Evolutionary conservation across 768 basidiomycete species (phyloP).

Genomic region (Phanerodontia chrysosporium): DNA sequence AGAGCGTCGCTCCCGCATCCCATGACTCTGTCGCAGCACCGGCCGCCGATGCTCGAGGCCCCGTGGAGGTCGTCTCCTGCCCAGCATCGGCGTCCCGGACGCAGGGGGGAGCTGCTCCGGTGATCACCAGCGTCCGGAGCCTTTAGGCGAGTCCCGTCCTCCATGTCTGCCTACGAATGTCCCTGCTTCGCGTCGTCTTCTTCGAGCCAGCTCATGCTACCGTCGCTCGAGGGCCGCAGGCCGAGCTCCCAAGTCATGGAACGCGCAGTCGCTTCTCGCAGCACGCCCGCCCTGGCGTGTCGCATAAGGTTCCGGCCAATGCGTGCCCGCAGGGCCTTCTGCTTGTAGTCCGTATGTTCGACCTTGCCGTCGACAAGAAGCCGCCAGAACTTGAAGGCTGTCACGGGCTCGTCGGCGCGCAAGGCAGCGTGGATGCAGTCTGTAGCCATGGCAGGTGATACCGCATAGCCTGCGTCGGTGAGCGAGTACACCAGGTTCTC

Average conservation of each 20-base stretch:
- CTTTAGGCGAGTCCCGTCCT: not conserved
- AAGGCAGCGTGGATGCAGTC: constrained; percentile 50
- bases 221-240: constrained; percentile 7
- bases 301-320: constrained; percentile 35
- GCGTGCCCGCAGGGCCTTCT: constrained; percentile 36
- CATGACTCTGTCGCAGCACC: constrained; percentile 8
- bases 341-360: constrained; percentile 46
- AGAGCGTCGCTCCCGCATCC: constrained; percentile 4
- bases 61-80: not conserved
- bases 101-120: not conserved
- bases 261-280: constrained; percentile 21
- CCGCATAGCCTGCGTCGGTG: constrained; percentile 30
- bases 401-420: constrained; percentile 38
- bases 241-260: constrained; percentile 32
- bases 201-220: not conserved
- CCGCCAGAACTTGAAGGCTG: constrained; percentile 63
- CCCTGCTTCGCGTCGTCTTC: not conserved
- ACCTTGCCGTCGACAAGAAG: constrained; percentile 36
- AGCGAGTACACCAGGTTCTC: constrained; percentile 39
- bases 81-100: not conserved
- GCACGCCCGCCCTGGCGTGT: constrained; percentile 23
- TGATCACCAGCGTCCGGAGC: constrained; percentile 7
- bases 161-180: not conserved
- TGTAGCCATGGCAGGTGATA: constrained; percentile 46
- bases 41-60: not conserved